Conservation (phyloP, 164 flowering plant species). For the Amborella trichopoda region DNA sequence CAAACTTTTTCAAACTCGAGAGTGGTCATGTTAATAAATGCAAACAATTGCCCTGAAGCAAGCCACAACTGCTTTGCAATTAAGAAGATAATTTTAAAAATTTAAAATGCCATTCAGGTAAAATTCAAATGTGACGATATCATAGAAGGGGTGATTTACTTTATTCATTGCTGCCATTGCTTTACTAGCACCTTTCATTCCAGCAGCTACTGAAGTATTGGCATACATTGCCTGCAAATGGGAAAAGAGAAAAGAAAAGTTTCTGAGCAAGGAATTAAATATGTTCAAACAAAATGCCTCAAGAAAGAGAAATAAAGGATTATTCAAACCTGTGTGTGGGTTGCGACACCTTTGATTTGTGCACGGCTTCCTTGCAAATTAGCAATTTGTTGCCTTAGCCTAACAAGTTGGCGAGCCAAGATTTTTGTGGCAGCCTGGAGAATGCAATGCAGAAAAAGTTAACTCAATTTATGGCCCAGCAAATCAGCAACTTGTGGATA, state of each 20-base stretch:
- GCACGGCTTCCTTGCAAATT: conserved; percentile 97
- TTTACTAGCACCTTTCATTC: conserved; percentile 92
- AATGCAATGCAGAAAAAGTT: neutral
- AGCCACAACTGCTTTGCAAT: too few species aligned
- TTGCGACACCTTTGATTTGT: conserved; percentile 89
- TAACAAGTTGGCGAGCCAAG: conserved; percentile 90
- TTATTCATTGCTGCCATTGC: conserved; percentile 92
- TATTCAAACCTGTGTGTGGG: conserved; percentile 69
- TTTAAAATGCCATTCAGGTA: too few species aligned
- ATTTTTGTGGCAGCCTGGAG: conserved; percentile 81
- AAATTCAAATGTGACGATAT: too few species aligned
- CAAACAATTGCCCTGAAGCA: too few species aligned
- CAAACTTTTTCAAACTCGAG: too few species aligned
- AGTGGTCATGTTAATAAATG: too few species aligned
- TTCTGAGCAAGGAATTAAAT: too few species aligned
- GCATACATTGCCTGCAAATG: conserved; percentile 66
- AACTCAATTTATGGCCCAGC: neutral
- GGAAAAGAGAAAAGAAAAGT: neutral
- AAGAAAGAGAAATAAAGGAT: too few species aligned
- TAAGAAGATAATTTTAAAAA: too few species aligned
- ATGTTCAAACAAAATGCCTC: neutral
- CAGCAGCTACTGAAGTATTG: conserved; percentile 76
- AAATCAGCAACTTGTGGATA: neutral
- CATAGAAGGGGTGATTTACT: conserved; percentile 19
- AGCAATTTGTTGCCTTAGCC: conserved; percentile 80